Evolutionary conservation across 73 alveolate genomes (phyloP), one percentile per base, ranked within the genome.

Genomic region (Effrenium voratum): DNA sequence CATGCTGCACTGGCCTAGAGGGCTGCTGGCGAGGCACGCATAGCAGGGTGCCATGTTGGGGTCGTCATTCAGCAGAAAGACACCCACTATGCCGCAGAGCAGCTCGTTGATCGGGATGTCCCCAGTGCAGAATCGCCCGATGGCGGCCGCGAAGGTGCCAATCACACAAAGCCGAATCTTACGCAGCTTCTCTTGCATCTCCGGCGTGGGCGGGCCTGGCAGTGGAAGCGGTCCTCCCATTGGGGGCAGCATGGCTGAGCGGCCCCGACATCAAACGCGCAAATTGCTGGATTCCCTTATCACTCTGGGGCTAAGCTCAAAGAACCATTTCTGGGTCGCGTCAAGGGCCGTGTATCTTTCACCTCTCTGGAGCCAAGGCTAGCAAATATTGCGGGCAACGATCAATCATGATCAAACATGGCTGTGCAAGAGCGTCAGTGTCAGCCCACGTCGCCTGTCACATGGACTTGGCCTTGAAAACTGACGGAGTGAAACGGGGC

Each of bases 1-100:
- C 80, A 84, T 59, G 59, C 79, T 84, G 57, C 95, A 87, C 26
- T 87, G 95, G 10, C 95, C 95, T 15, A 87, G 76, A 12, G 95
- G 95, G n/a, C 95, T 87, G 41, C 59, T 60, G 32, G 85, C 85
- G 85, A 87, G 44, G 57, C 95, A 87, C 12, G 95, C 95, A 38
- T 87, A 87, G 95, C 95, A 87, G 43, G 95, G 95, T 12, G 85
- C 95, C 95, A 87, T 84, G n/a, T 87, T 87, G n/a, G 95, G 95
- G 49, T 87, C 95, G 38, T 87, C 95, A 30, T 72, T 87, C 50
- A 87, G 85, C 41, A 87, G 50, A 49, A 87, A 87, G 70, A 87
- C 63, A 49, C 95, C 95, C 43, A 87, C 95, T 1, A 44, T 63
- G 32, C 84, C 95, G 24, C 77, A 41, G 50, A 87, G 68, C 40